phyloP scores from a whole-genome alignment of 2,329 filamentous ascomycete species.

The Xylaria sp. region DNA sequence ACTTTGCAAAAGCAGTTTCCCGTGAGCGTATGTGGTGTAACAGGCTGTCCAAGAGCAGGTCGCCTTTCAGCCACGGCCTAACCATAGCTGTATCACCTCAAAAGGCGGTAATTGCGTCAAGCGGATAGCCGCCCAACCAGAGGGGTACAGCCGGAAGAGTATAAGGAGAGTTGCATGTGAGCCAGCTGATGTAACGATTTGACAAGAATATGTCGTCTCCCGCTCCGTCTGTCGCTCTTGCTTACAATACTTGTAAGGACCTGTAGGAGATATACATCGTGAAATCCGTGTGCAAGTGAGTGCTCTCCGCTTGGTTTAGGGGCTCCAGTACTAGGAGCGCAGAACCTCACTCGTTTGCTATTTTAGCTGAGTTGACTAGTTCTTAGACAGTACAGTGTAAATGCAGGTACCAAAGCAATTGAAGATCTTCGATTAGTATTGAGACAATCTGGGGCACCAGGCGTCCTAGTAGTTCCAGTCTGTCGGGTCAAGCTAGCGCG shows the following conservation, averaged over 20 bases:
- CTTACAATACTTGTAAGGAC: neutral
- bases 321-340: neutral
- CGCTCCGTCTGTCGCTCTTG: neutral
- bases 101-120: conserved; percentile 5
- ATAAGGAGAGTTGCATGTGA: neutral
- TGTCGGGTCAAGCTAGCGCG: conserved; percentile 19
- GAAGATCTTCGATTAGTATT: neutral
- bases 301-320: neutral
- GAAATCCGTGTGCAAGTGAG: neutral
- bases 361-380: neutral
- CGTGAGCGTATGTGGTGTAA: neutral
- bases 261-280: neutral
- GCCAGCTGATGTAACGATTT: neutral
- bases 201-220: neutral
- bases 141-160: neutral
- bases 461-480: conserved; percentile 14
- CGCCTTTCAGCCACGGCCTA: neutral
- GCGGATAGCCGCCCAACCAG: neutral
- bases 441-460: neutral
- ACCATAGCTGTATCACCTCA: neutral
- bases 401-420: neutral
- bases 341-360: neutral
- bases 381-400: neutral
- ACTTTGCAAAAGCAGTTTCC: neutral
- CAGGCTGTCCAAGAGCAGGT: neutral